Conservation (phyloP, 1,284 basidiomycete genomes). For the Anthracocystis panici-leucophaei region DNA sequence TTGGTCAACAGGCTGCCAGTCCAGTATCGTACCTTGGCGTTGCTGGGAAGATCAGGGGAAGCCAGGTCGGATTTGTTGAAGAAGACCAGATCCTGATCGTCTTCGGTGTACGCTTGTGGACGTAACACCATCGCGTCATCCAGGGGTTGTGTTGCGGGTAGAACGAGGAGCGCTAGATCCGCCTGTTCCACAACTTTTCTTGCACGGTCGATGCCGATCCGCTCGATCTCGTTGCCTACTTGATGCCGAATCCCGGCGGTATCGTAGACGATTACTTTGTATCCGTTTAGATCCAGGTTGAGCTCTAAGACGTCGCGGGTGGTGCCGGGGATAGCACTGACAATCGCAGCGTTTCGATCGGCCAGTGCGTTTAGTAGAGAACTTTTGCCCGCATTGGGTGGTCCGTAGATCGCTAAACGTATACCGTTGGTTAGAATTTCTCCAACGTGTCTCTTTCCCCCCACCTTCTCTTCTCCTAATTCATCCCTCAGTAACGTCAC, state of each 20-base stretch:
- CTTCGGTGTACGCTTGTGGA: constrained; percentile 72
- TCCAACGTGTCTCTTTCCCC: constrained; percentile 76
- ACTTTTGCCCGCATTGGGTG: constrained; percentile 90
- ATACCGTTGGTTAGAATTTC: constrained; percentile 86
- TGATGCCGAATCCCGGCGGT: constrained; percentile 80
- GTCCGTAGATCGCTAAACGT: constrained; percentile 85
- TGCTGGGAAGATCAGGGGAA: not conserved
- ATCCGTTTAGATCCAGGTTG: constrained; percentile 82
- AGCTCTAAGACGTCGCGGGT: constrained; percentile 86
- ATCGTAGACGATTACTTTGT: constrained; percentile 83
- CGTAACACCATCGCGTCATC: constrained; percentile 70
- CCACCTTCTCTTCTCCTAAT: constrained; percentile 15
- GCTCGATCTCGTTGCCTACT: constrained; percentile 76
- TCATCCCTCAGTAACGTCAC: constrained; percentile 11
- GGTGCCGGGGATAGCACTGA: constrained; percentile 85
- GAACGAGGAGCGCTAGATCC: constrained; percentile 81
- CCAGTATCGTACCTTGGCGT: constrained; percentile 72
- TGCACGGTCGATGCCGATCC: constrained; percentile 83
- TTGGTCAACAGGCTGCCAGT: constrained; percentile 76
- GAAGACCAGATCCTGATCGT: constrained; percentile 73
- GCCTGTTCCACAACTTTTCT: constrained; percentile 76
- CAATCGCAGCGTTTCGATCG: constrained; percentile 86
- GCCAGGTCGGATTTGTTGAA: constrained; percentile 79
- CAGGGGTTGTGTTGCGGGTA: constrained; percentile 74
- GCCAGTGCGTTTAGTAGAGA: constrained; percentile 84